Conservation (phyloP, 768 basidiomycete genomes). For the Naganishia vaughanmartiniae region DNA sequence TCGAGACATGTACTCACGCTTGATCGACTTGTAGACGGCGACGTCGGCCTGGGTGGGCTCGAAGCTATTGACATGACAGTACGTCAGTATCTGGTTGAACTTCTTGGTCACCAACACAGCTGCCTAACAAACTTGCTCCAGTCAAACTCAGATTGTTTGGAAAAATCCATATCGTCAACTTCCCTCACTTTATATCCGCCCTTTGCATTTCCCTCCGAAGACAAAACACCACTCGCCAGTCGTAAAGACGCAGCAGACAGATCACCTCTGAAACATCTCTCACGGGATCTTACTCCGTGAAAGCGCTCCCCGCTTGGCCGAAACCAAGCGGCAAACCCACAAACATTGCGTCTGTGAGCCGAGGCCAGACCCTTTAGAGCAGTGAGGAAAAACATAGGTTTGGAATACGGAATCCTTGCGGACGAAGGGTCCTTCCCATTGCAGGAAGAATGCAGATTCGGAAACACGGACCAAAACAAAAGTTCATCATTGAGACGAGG, state of each 20-base stretch:
- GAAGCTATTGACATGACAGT: constrained; percentile 60
- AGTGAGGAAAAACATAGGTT: constrained; percentile 15
- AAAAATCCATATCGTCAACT: constrained; percentile 44
- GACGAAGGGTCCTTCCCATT: constrained; percentile 27
- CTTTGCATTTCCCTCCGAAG: constrained; percentile 18
- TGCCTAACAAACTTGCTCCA: background rate
- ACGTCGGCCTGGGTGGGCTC: constrained; percentile 93
- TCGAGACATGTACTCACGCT: constrained; percentile 19
- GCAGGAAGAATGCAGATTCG: constrained; percentile 37
- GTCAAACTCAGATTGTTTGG: constrained; percentile 50
- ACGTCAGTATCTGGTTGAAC: background rate
- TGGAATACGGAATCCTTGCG: constrained; percentile 25
- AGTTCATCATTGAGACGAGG: constrained; percentile 45
- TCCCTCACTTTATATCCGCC: constrained; percentile 27
- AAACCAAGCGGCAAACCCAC: constrained; percentile 19
- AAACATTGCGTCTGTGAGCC: constrained; percentile 23
- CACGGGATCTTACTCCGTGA: constrained; percentile 53
- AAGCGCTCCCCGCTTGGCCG: constrained; percentile 18
- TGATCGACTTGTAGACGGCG: constrained; percentile 77
- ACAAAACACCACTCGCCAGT: constrained; percentile 23
- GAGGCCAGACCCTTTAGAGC: constrained; percentile 23
- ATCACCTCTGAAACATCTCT: constrained; percentile 36
- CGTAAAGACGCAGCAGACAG: constrained; percentile 23
- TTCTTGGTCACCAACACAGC: background rate
- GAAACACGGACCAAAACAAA: constrained; percentile 55